A percentile compares a stretch with the other conserved stretches of the same genome.
These are phyloP conservation scores for Striga hermonthica DNA, from an alignment of 305 asterid species.

Conservation along the genomic window DNA sequence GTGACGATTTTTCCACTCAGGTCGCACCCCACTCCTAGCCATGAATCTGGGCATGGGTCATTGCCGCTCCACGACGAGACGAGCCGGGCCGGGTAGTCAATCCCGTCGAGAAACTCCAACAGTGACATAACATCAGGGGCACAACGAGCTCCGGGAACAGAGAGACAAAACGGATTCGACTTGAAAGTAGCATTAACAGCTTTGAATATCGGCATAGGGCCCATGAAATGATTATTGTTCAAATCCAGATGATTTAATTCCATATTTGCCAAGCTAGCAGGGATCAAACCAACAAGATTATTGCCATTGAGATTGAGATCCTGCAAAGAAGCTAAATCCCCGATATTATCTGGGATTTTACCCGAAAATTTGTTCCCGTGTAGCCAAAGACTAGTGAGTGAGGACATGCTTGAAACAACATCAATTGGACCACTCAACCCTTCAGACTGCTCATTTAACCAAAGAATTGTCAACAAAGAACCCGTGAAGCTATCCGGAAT, in stretches of 20 bases:
- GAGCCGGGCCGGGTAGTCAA: constrained; percentile 61
- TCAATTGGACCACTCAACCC: constrained; percentile 75
- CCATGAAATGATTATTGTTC: constrained; percentile 74
- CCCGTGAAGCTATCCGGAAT: constrained; percentile 63
- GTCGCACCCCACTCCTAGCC: constrained; percentile 74
- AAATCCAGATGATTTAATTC: constrained; percentile 53
- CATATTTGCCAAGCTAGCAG: constrained; percentile 56
- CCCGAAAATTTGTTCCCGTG: constrained; percentile 84
- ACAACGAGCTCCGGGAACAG: constrained; percentile 51
- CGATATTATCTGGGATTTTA: constrained; percentile 61
- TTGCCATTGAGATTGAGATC: constrained; percentile 66
- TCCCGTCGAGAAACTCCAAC: constrained; percentile 70
- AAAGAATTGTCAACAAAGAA: constrained; percentile 47
- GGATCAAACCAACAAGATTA: constrained; percentile 72
- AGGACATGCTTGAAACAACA: constrained; percentile 46
- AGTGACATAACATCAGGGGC: constrained; percentile 63
- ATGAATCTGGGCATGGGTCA: constrained; percentile 51
- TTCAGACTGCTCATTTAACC: constrained; percentile 69
- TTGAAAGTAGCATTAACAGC: constrained; percentile 45
- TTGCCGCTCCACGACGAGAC: constrained; percentile 72
- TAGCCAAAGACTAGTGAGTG: constrained; percentile 78
- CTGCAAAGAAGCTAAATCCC: constrained; percentile 50
- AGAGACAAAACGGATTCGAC: constrained; percentile 60
- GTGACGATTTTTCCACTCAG: constrained; percentile 39
- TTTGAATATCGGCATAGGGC: constrained; percentile 67